Conservation (phyloP, 768 basidiomycete genomes). For the Boletus rubropictus region DNA sequence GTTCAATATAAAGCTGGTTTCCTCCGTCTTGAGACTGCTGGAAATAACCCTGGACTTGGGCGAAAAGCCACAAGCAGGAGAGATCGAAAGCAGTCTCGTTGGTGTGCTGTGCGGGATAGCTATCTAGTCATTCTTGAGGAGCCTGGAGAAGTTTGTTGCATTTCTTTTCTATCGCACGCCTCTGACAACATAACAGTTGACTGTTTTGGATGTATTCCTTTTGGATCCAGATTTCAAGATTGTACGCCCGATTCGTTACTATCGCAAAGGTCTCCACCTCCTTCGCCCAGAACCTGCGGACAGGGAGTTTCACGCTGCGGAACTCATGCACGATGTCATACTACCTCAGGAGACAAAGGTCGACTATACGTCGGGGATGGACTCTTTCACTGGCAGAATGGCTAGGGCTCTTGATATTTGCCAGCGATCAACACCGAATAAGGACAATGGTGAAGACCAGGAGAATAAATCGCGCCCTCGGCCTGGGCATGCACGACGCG, state of each 20-base stretch:
- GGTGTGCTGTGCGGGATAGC: conserved; percentile 91
- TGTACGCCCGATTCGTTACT: conserved; percentile 83
- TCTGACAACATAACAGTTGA: conserved; percentile 41
- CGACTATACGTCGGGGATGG: conserved; percentile 39
- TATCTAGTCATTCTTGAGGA: conserved; percentile 85
- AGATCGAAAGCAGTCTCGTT: conserved; percentile 62
- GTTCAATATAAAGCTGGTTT: conserved; percentile 89
- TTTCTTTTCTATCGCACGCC: not conserved
- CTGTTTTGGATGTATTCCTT: conserved; percentile 91
- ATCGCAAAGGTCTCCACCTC: conserved; percentile 77
- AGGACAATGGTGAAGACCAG: conserved; percentile 2
- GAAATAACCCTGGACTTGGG: conserved; percentile 52
- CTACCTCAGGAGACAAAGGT: conserved; percentile 23
- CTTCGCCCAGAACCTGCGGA: conserved; percentile 38
- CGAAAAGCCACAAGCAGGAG: conserved; percentile 57
- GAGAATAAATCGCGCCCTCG: conserved; percentile 1
- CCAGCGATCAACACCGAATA: conserved; percentile 16
- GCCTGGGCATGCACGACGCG: conserved; percentile 6
- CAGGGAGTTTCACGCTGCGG: conserved; percentile 20
- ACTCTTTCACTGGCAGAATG: conserved; percentile 44
- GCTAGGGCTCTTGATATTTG: conserved; percentile 40
- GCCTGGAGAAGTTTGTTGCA: conserved; percentile 67
- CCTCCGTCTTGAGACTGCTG: conserved; percentile 52
- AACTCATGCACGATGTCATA: conserved; percentile 16
- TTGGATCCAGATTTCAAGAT: conserved; percentile 86